Evolutionary conservation across 345 rosid genomes (phyloP).

Genomic region (Atalantia buxifolia): DNA sequence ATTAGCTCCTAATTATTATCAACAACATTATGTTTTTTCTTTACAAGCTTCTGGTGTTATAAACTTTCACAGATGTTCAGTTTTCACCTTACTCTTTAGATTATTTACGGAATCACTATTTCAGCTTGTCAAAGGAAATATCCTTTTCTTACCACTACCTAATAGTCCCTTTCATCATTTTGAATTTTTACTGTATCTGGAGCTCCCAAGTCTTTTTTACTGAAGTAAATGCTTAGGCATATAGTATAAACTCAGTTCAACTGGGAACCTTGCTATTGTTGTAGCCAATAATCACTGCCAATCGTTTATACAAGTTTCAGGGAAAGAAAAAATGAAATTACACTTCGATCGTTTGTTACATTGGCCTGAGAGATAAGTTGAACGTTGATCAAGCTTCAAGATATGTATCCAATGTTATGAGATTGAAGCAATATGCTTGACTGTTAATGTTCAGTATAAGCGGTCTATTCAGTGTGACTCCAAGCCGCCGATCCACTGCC

Average conservation of each 20-base stretch:
- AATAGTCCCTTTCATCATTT: background rate
- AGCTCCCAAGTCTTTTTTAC: background rate
- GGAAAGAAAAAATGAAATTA: too few relatives aligned
- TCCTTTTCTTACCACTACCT: background rate
- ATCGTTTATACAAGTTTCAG: too few relatives aligned
- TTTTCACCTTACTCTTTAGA: too few relatives aligned
- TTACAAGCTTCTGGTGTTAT: too few relatives aligned
- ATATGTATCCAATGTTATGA: background rate
- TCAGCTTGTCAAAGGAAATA: too few relatives aligned
- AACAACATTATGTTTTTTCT: too few relatives aligned
- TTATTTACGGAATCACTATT: too few relatives aligned
- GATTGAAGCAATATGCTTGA: background rate
- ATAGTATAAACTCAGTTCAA: background rate
- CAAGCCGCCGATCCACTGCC: background rate
- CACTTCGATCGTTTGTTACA: too few relatives aligned
- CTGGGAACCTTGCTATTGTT: background rate
- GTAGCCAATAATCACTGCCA: too few relatives aligned
- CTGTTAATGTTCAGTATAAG: background rate
- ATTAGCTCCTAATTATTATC: too few relatives aligned
- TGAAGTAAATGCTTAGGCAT: background rate
- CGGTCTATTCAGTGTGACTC: background rate
- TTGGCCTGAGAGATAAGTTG: too few relatives aligned
- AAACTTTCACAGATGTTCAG: too few relatives aligned
- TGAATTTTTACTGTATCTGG: background rate
- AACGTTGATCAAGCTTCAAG: background rate